A percentile compares a stretch with the other conserved stretches of the same genome.
Conservation (phyloP, 495 filamentous ascomycete species). For the Penicillium canescens region DNA sequence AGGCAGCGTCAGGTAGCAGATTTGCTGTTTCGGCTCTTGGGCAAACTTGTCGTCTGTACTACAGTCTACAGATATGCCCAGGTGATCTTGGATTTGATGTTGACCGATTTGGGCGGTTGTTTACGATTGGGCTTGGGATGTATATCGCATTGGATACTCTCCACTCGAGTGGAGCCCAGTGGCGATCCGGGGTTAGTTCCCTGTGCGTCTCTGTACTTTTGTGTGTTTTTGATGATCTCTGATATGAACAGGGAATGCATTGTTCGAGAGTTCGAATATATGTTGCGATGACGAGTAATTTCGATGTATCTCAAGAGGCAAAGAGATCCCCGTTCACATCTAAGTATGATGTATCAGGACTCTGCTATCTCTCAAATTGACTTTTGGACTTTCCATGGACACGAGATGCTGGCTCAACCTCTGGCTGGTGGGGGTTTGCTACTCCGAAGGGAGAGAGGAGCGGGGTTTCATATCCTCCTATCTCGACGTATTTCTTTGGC, state of each 20-base stretch:
- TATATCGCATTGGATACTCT: constrained; percentile 7
- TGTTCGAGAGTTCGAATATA: no score
- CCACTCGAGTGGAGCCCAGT: constrained; percentile 16
- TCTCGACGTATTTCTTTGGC: constrained; percentile 2
- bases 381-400: background rate
- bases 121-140: background rate
- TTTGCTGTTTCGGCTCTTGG: background rate
- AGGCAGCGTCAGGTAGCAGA: constrained; percentile 8
- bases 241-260: no score
- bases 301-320: background rate
- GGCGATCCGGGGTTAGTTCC: constrained; percentile 27
- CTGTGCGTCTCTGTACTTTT: background rate
- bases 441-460: background rate
- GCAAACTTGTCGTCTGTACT: background rate
- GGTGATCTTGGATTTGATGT: background rate
- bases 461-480: background rate
- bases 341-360: background rate
- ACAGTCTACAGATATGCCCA: no score
- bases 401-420: background rate
- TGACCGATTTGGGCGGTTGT: constrained; percentile 2
- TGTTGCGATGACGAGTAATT: no score
- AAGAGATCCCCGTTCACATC: background rate
- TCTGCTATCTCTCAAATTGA: background rate
- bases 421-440: constrained; percentile 2
- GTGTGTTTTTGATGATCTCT: background rate